Percentiles rank a stretch among this genome's conserved stretches.
phyloP scores from a whole-genome alignment of 371 early-diverging fungal genomes.

The Mucor lusitanicus region DNA sequence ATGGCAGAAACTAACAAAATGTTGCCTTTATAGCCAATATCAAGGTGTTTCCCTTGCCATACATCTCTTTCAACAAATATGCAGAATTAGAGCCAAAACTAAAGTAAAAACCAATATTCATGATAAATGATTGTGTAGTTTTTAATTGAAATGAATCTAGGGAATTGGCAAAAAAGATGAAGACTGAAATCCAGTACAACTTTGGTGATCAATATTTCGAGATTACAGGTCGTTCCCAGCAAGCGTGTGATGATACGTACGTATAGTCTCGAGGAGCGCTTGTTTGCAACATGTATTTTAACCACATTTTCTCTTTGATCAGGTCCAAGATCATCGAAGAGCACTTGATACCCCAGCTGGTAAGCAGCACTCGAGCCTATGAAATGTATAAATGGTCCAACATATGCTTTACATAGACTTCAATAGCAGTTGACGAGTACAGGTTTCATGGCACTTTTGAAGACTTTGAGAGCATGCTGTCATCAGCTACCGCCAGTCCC shows the following conservation, averaged over 20 bases:
- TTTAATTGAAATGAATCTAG: neutral
- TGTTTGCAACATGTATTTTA: neutral
- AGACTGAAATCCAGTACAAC: constrained; percentile 13
- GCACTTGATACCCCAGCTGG: constrained; percentile 9
- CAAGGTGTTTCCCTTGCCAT: constrained; percentile 8
- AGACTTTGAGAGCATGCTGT: neutral
- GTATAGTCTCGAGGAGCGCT: neutral
- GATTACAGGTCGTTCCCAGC: constrained; percentile 21
- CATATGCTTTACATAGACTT: neutral
- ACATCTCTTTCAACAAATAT: neutral
- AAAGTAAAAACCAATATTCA: neutral
- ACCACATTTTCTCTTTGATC: neutral
- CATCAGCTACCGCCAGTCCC: neutral
- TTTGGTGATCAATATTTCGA: constrained; percentile 20
- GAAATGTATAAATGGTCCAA: neutral
- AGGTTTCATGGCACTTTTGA: constrained; percentile 16
- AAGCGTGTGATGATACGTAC: constrained; percentile 20
- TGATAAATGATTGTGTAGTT: neutral
- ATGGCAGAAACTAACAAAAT: neutral
- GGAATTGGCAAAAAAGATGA: constrained; percentile 7
- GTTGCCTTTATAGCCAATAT: constrained; percentile 10
- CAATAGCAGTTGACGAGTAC: constrained; percentile 1
- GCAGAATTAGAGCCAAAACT: neutral
- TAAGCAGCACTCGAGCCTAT: neutral
- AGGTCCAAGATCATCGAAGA: neutral